phyloP scores from a whole-genome alignment of 2,329 filamentous ascomycete genomes.

The Aspergillus alliaceus region DNA sequence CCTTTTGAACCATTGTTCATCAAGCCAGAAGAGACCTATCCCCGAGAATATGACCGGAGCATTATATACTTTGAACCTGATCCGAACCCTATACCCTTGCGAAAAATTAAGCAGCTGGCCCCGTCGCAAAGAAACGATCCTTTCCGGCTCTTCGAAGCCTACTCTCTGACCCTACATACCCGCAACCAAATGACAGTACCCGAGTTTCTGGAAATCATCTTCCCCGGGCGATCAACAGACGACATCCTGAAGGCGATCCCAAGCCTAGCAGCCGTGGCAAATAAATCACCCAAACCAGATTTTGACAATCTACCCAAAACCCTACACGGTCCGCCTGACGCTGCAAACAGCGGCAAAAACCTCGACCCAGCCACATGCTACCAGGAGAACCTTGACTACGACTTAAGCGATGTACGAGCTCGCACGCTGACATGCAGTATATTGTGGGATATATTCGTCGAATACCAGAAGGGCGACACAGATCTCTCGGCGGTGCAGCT shows the following conservation, averaged over 20 bases:
- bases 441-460: slow-evolving; percentile 37
- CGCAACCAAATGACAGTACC: slow-evolving; percentile 25
- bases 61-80: slow-evolving; percentile 38
- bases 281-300: slow-evolving; percentile 25
- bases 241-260: slow-evolving; percentile 36
- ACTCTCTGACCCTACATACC: slow-evolving; percentile 26
- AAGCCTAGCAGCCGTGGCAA: slow-evolving; percentile 29
- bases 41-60: slow-evolving; percentile 43
- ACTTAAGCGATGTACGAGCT: slow-evolving; percentile 31
- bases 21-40: slow-evolving; percentile 64
- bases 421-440: slow-evolving; percentile 30
- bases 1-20: slow-evolving; percentile 67
- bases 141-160: slow-evolving; percentile 25
- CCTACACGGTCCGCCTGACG: slow-evolving; percentile 2
- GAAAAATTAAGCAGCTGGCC: slow-evolving; percentile 20
- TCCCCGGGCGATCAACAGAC: slow-evolving; percentile 29
- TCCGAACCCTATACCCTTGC: slow-evolving; percentile 22
- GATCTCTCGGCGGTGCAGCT: slow-evolving; percentile 24
- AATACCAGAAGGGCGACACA: slow-evolving; percentile 34
- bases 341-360: neutral
- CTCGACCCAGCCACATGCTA: slow-evolving; percentile 23
- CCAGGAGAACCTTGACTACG: slow-evolving; percentile 35
- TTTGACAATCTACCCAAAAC: slow-evolving; percentile 25
- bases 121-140: slow-evolving; percentile 14
- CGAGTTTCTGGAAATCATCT: slow-evolving; percentile 30